Base-by-base conservation (phyloP, 257 asterid genomes). In the Solanum boliviense region DNA sequence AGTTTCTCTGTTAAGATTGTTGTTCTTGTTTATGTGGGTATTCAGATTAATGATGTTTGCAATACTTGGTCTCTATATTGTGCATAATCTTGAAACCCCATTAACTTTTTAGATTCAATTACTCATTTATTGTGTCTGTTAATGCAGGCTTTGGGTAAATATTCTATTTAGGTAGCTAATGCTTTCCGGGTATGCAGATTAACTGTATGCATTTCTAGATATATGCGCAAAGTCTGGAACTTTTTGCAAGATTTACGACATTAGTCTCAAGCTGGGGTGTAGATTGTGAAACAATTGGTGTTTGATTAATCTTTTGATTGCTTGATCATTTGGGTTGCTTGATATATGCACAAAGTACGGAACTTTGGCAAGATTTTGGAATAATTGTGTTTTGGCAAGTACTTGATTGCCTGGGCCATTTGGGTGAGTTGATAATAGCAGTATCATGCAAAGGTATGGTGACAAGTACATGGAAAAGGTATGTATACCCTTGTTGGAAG, bases 401-500 rank as follows among this genome's bases (percentile, higher is more conserved):
- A 86, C 58, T 82, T 85, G 34, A 86, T 88, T 83, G 88, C 89
- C 89, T 85, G 84, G 89, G n/a, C 85, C 86, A 84, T 89, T 86
- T 48, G 87, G 91, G 76, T 86, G 88, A 84, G 48, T 29, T 29
- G 58, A 75, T 65, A 73, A 32, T 75, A 56, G 72, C 74, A 84
- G 67, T 91, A 88, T 88, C 91, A 87, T 91, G 92, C 87, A 88
- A 89, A 89, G 88, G 72, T 87, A 95, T 96, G 99, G 98, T 93
- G 91, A 75, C 94, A 32, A 87, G 89, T 87, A 89, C 95, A 74
- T 94, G 94, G 93, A 94, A 90, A 87, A 95, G 90, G 89, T 89
- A 91, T 87, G 94, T 95, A 1, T 86, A 88, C 74, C 96, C 98
- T 78, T 96, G 98, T 89, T 96, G 95, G 97, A 91, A 92, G 89